Percentiles rank a stretch among this genome's conserved stretches.
Conservation (phyloP, 306 rosid species). For the Lithocarpus polystachyus region DNA sequence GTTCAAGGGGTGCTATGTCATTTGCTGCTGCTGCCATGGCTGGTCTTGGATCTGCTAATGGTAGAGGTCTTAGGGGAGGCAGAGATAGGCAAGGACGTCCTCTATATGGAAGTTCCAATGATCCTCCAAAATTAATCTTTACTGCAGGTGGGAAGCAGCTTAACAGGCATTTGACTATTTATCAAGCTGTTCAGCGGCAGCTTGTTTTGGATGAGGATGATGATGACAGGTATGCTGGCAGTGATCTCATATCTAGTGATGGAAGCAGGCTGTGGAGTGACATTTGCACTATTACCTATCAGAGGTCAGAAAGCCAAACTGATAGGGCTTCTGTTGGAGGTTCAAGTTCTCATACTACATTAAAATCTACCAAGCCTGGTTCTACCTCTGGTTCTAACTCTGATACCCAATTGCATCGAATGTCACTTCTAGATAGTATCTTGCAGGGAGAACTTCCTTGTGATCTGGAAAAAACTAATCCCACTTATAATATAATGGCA, state of each 20-base stretch:
- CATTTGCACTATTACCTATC: slow-evolving; percentile 82
- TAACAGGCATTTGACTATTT: slow-evolving; percentile 85
- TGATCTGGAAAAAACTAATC: slow-evolving; percentile 83
- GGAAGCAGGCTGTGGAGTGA: slow-evolving; percentile 99
- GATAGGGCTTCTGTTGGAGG: slow-evolving; percentile 70
- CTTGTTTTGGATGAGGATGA: slow-evolving; percentile 93
- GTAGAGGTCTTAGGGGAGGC: slow-evolving; percentile 83
- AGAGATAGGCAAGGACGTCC: slow-evolving; percentile 87
- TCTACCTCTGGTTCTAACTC: slow-evolving; percentile 54
- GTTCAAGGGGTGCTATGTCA: slow-evolving; percentile 91
- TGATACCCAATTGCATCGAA: slow-evolving; percentile 55
- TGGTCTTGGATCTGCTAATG: slow-evolving; percentile 85
- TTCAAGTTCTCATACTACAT: slow-evolving; percentile 46
- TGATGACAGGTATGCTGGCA: slow-evolving; percentile 86
- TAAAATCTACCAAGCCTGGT: slow-evolving; percentile 62
- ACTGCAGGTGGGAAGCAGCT: slow-evolving; percentile 93
- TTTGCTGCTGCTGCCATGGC: slow-evolving; percentile 99
- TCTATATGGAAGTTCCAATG: slow-evolving; percentile 60
- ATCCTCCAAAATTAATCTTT: slow-evolving; percentile 76
- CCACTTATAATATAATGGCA: slow-evolving; percentile 85
- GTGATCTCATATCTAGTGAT: slow-evolving; percentile 71
- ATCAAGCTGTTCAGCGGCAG: slow-evolving; percentile 95
- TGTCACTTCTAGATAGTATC: slow-evolving; percentile 85
- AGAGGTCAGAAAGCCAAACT: slow-evolving; percentile 74
- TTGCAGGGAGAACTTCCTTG: slow-evolving; percentile 96